Evolutionary conservation across 2,329 filamentous ascomycete species (phyloP), one percentile per base, ranked within the genome.

Genomic region (Thelonectria olida): DNA sequence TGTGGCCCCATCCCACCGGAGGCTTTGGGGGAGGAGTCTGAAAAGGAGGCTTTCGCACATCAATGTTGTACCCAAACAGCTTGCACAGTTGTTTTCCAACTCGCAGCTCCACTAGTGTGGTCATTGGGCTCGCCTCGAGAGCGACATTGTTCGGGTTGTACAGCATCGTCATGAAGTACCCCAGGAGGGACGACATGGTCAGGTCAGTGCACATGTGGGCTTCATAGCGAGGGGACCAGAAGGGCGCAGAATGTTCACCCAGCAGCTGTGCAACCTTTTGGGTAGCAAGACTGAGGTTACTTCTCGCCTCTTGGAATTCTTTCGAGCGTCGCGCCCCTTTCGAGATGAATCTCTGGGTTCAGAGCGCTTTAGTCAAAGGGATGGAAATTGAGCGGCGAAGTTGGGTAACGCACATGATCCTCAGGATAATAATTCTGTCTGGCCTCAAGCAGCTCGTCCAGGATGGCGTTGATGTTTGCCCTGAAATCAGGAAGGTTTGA

Each of bases 111-210:
- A 78, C 75, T 3, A 80, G 57, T 0, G 80, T 83, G 0, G 79
- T 78, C 12, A 82, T 63, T 1, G 81, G 81, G 41, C 79, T 82
- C 1, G 77, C 80, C 59, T 84, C 81, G 0, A 81, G 65, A 1
- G 80, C 73, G 1, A 83, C 78, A 34, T 83, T 84, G 71, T 84
- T 84, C 0, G 81, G 80, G 48, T 84, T 83, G 59, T 82, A 83
- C 22, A 84, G 31, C 81, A 83, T 83, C 0, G 80, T 81, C 74
- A 80, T 81, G 25, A 82, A 79, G 64, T 82, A 82, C 1, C 81
- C 81, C 3, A 82, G 71, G 3, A 82, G 53, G 1, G 76, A 73
- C 0, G 80, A 71, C 77, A 82, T 82, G 47, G 70, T 76, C 67
- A 81, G 49, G 57, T 82, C 76, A 19, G 75, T 78, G 50, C 72